A percentile compares a stretch with the other conserved stretches of the same genome.
These are phyloP conservation scores for Tolypocladium pustulatum DNA, from an alignment of 2,329 filamentous ascomycete species.

Conservation along the genomic window DNA sequence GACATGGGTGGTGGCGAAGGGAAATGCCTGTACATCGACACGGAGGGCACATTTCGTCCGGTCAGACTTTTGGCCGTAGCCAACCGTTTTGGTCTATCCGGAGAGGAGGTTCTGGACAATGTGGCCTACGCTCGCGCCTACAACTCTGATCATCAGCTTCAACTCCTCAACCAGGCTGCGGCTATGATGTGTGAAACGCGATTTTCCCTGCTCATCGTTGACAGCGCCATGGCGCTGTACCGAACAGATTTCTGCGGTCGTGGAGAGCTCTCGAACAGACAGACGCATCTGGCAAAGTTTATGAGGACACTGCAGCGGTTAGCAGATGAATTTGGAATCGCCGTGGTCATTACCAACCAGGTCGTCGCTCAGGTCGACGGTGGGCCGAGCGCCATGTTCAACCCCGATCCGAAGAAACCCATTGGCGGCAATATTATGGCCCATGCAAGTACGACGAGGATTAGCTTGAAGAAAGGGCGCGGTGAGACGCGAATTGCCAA, in stretches of 20 bases:
- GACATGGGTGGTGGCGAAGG: conserved; percentile 98
- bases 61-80: conserved; percentile 86
- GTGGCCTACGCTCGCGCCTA: conserved; percentile 97
- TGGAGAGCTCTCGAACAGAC: conserved; percentile 88
- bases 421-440: conserved; percentile 99
- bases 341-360: conserved; percentile 97
- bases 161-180: conserved; percentile 86
- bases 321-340: conserved; percentile 82
- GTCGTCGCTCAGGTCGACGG: conserved; percentile 97
- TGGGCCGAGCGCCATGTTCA: conserved; percentile 95
- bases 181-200: conserved; percentile 99
- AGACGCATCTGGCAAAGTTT: conserved; percentile 81
- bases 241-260: conserved; percentile 95
- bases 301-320: conserved; percentile 75
- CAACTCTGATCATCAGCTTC: conserved; percentile 95
- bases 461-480: conserved; percentile 91
- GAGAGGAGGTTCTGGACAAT: conserved; percentile 96
- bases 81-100: conserved; percentile 86
- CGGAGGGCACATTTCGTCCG: conserved; percentile 91
- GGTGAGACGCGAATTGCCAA: conserved; percentile 96
- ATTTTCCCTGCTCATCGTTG: conserved; percentile 90
- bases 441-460: conserved; percentile 86
- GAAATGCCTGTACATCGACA: conserved; percentile 97
- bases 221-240: conserved; percentile 91
- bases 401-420: conserved; percentile 97